Conservation (phyloP, 371 early-diverging fungal species). For the Actinomortierella ambigua region DNA sequence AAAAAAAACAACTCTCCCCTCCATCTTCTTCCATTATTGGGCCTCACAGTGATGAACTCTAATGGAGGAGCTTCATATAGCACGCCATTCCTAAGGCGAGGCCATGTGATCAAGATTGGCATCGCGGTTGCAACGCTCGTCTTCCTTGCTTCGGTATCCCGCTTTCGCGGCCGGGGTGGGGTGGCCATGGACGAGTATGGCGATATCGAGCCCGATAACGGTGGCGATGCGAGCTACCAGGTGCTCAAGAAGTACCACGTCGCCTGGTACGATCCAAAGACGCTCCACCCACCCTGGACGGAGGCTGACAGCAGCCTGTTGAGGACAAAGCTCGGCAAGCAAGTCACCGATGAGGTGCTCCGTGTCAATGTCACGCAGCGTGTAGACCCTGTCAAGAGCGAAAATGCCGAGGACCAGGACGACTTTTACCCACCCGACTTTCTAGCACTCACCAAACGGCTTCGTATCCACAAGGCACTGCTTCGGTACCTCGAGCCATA, state of each 20-base stretch:
- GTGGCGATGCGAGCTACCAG: conserved; percentile 7
- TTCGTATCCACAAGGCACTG: conserved; percentile 30
- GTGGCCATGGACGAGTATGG: conserved; percentile 42
- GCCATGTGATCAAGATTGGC: neutral
- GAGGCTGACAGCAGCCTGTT: conserved; percentile 22
- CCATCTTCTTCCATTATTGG: too few relatives aligned
- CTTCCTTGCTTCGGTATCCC: conserved; percentile 34
- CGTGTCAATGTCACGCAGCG: too few relatives aligned
- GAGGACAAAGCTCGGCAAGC: conserved; percentile 19
- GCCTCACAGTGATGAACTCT: neutral
- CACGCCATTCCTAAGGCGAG: neutral
- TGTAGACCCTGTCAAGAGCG: too few relatives aligned
- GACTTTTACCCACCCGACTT: conserved; percentile 14
- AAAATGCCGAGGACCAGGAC: conserved; percentile 6
- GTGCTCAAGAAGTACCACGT: conserved; percentile 35
- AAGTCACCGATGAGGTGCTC: too few relatives aligned
- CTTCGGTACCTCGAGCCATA: conserved; percentile 19
- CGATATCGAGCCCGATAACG: conserved; percentile 21
- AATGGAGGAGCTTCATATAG: neutral
- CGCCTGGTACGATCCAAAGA: conserved; percentile 24
- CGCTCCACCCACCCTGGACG: conserved; percentile 31
- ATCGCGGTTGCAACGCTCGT: conserved; percentile 8
- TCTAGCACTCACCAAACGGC: conserved; percentile 24
- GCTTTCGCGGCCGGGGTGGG: conserved; percentile 35
- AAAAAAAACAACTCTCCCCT: too few relatives aligned